Conservation (phyloP, 1,284 basidiomycete species). For the Malassezia yamatoensis region DNA sequence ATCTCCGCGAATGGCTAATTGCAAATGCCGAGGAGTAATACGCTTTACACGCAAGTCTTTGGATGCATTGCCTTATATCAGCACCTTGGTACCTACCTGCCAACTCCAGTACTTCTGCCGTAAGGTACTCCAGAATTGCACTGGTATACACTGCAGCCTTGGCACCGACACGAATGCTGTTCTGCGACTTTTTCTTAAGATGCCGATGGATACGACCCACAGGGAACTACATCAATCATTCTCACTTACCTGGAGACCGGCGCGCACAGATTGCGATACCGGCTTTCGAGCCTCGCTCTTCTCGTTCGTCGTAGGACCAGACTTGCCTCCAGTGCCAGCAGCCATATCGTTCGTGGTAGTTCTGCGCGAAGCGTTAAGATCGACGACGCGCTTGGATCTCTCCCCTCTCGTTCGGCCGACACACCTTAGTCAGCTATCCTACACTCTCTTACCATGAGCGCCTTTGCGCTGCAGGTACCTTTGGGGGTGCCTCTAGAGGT, state of each 20-base stretch:
- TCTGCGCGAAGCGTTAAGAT: background rate
- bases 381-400: slow-evolving; percentile 1
- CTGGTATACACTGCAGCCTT: slow-evolving; percentile 87
- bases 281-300: slow-evolving; percentile 16
- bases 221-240: slow-evolving; percentile 58
- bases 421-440: background rate
- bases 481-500: slow-evolving; percentile 6
- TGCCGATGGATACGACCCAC: slow-evolving; percentile 91
- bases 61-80: slow-evolving; percentile 71
- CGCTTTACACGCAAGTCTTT: slow-evolving; percentile 92
- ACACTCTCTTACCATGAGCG: slow-evolving; percentile 5
- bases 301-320: slow-evolving; percentile 11
- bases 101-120: slow-evolving; percentile 78
- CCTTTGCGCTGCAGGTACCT: slow-evolving; percentile 14
- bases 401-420: slow-evolving; percentile 10
- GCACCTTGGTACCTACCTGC: slow-evolving; percentile 56
- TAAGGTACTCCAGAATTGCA: slow-evolving; percentile 80
- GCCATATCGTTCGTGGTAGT: slow-evolving; percentile 9
- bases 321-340: slow-evolving; percentile 16
- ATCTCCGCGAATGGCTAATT: slow-evolving; percentile 88
- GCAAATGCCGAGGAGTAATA: slow-evolving; percentile 85
- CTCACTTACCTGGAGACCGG: slow-evolving; percentile 14
- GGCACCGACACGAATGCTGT: slow-evolving; percentile 82
- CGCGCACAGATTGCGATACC: slow-evolving; percentile 17
- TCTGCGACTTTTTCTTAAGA: slow-evolving; percentile 80